phyloP scores from a whole-genome alignment of 208 protist species.

The Trypanosoma scelopori region DNA sequence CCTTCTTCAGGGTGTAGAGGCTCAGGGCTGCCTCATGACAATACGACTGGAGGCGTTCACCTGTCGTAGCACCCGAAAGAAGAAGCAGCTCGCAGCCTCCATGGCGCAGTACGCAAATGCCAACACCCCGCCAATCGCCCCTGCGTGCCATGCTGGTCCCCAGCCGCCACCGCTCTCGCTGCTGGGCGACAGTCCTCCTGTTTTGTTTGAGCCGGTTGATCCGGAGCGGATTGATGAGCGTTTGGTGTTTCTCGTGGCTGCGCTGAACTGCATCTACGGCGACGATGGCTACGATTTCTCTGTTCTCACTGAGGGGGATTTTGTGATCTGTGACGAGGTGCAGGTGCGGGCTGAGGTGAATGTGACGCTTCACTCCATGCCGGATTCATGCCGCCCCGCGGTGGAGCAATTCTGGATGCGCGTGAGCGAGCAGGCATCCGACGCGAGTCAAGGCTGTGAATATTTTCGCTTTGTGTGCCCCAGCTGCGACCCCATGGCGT shows the following conservation, averaged over 20 bases:
- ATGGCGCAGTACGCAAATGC: conserved; percentile 54
- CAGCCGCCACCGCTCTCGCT: conserved; percentile 29
- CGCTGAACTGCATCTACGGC: conserved; percentile 68
- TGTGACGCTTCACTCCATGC: conserved; percentile 41
- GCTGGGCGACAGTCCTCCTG: conserved; percentile 9
- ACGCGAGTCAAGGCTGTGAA: conserved; percentile 55
- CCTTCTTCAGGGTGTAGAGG: conserved; percentile 67
- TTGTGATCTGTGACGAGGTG: conserved; percentile 49
- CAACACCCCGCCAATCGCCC: conserved; percentile 57
- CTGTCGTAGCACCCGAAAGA: conserved; percentile 70
- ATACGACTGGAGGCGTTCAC: conserved; percentile 75
- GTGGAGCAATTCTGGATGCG: conserved; percentile 63
- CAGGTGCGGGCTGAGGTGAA: conserved; percentile 48
- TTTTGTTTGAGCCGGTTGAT: conserved; percentile 20
- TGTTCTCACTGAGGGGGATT: conserved; percentile 63
- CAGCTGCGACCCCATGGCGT: conserved; percentile 64
- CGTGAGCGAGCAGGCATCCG: conserved; percentile 45
- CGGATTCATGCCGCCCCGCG: conserved; percentile 45
- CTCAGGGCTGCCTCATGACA: conserved; percentile 64
- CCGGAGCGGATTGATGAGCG: conserved; percentile 59
- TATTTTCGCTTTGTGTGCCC: conserved; percentile 71
- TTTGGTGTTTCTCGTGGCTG: conserved; percentile 68
- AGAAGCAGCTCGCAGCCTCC: conserved; percentile 48
- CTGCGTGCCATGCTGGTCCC: conserved; percentile 19
- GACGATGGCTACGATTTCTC: conserved; percentile 83